phyloP scores from a whole-genome alignment of 2,329 filamentous ascomycete genomes.

The Hypoxylon sp. region DNA sequence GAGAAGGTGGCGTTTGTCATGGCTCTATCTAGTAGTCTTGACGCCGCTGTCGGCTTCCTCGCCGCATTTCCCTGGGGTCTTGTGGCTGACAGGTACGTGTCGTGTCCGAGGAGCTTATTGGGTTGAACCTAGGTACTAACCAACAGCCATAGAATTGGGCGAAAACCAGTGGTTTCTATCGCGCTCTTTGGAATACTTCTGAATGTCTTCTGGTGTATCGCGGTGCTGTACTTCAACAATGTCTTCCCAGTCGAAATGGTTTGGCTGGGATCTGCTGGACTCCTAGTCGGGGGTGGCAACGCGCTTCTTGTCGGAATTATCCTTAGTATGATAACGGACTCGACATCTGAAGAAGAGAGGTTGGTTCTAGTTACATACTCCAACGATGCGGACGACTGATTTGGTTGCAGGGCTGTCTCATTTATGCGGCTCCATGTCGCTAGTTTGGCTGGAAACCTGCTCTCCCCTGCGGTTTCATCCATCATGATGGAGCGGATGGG shows the following conservation, averaged over 20 bases:
- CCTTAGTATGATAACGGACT: constrained; percentile 57
- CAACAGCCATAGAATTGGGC: constrained; percentile 52
- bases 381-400: constrained; percentile 1
- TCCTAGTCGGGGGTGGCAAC: constrained; percentile 57
- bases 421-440: constrained; percentile 68
- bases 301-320: constrained; percentile 54
- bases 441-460: constrained; percentile 62
- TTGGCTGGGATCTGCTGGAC: constrained; percentile 54
- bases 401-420: constrained; percentile 53
- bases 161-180: constrained; percentile 56
- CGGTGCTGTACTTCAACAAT: constrained; percentile 54
- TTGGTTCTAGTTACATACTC: constrained; percentile 30
- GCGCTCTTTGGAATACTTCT: constrained; percentile 53
- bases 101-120: background rate
- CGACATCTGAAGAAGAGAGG: constrained; percentile 56
- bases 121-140: constrained; percentile 5
- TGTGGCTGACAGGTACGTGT: constrained; percentile 50
- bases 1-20: constrained; percentile 56
- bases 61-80: constrained; percentile 59
- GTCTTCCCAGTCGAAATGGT: constrained; percentile 55
- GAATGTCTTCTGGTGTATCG: constrained; percentile 48
- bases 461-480: constrained; percentile 50
- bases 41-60: constrained; percentile 54
- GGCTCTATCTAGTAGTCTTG: constrained; percentile 51
- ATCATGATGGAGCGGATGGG: constrained; percentile 51